Conservation (phyloP, 2,329 filamentous ascomycete species). For the Ophiostoma piceae region DNA sequence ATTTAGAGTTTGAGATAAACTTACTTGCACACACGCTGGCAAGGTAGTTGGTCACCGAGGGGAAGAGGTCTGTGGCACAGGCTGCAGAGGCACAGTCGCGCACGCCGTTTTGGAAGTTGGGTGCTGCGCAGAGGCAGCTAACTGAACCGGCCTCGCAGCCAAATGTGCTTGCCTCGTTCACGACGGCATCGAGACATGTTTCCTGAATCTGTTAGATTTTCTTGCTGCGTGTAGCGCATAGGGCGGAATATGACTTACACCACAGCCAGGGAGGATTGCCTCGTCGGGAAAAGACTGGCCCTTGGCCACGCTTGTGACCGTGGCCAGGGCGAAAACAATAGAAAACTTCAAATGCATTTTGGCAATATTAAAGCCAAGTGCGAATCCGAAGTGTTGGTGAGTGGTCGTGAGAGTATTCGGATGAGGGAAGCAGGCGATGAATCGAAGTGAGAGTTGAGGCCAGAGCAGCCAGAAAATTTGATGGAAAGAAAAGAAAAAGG, state of each 20-base stretch:
- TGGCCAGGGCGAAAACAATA: constrained; percentile 18
- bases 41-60: constrained; percentile 26
- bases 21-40: constrained; percentile 27
- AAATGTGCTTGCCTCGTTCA: constrained; percentile 22
- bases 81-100: constrained; percentile 26
- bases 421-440: not conserved
- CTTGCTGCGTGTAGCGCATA: not conserved
- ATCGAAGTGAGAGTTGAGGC: not conserved
- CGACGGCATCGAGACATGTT: constrained; percentile 27
- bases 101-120: constrained; percentile 26
- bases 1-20: not conserved
- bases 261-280: constrained; percentile 25
- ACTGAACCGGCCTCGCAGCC: constrained; percentile 23
- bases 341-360: constrained; percentile 23
- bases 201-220: constrained; percentile 22
- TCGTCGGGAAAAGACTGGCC: constrained; percentile 24
- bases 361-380: not conserved
- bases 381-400: not conserved
- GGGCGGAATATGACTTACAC: constrained; percentile 22
- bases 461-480: not conserved
- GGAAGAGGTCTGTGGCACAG: constrained; percentile 25
- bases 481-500: not conserved
- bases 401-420: not conserved
- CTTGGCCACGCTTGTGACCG: constrained; percentile 13
- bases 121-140: constrained; percentile 27